A percentile compares a stretch with the other conserved stretches of the same genome.
Conservation (phyloP, 2,329 filamentous ascomycete species). For the Thermomyces lanuginosus region DNA sequence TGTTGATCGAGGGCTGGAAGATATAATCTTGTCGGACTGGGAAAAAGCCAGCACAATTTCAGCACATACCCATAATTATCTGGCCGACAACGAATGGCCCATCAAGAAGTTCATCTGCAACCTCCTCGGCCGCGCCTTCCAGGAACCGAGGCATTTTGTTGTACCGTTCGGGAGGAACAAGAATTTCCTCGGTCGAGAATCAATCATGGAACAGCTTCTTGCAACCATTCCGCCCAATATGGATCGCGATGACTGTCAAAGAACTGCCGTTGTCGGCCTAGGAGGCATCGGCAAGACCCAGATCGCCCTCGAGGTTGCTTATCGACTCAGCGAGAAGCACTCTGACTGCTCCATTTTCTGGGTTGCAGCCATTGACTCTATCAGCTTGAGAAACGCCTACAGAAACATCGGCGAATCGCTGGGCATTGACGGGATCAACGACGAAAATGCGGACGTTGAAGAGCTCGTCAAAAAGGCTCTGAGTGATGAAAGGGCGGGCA, state of each 20-base stretch:
- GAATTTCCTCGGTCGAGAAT: constrained; percentile 7
- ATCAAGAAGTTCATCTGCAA: no score
- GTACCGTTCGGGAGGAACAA: constrained; percentile 8
- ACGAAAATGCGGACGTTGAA: constrained; percentile 7
- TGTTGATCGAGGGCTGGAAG: no score
- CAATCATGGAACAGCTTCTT: constrained; percentile 5
- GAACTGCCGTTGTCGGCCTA: constrained; percentile 6
- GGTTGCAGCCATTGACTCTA: constrained; percentile 2
- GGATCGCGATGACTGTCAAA: background rate
- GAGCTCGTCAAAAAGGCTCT: constrained; percentile 4
- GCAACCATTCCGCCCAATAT: constrained; percentile 1
- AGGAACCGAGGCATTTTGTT: no score
- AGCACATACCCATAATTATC: no score
- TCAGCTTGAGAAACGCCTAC: constrained; percentile 1
- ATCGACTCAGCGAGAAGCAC: constrained; percentile 2
- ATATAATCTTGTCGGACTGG: no score
- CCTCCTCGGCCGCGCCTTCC: no score
- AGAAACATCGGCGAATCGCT: background rate
- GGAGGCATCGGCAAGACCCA: constrained; percentile 10
- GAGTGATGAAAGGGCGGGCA: constrained; percentile 4
- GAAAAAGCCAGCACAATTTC: no score
- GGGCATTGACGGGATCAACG: constrained; percentile 8
- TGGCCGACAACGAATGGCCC: no score
- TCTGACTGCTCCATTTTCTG: constrained; percentile 3
- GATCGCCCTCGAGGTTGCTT: constrained; percentile 8